These are phyloP conservation scores for Diaporthe caulivora DNA, from an alignment of 2,329 filamentous ascomycete genomes.

Conservation along the genomic window DNA sequence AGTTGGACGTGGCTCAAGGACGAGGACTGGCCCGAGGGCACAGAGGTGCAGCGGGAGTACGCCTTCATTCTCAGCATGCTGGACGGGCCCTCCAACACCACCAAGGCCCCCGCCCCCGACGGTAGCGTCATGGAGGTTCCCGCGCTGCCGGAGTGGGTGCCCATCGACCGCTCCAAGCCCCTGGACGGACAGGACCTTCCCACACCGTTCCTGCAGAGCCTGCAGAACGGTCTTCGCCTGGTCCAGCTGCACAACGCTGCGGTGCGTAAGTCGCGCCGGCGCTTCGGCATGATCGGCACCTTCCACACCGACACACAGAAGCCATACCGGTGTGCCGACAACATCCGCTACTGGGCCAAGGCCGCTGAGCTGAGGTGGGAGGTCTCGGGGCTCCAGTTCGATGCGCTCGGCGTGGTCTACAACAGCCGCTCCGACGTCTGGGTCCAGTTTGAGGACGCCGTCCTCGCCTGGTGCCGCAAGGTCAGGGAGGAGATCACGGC, in stretches of 20 bases:
- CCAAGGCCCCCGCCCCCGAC: constrained; percentile 34
- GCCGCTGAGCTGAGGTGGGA: constrained; percentile 96
- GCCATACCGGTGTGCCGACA: constrained; percentile 93
- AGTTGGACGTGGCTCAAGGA: constrained; percentile 83
- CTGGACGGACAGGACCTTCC: constrained; percentile 59
- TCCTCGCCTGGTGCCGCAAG: constrained; percentile 84
- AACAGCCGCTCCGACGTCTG: constrained; percentile 77
- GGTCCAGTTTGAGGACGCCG: constrained; percentile 84
- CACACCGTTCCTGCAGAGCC: constrained; percentile 78
- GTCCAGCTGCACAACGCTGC: constrained; percentile 91
- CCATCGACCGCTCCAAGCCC: constrained; percentile 58
- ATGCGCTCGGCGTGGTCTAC: constrained; percentile 89
- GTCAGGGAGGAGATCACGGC: constrained; percentile 86
- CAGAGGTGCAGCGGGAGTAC: constrained; percentile 81
- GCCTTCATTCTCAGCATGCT: constrained; percentile 83
- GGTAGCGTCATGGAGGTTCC: constrained; percentile 63
- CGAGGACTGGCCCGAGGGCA: constrained; percentile 77
- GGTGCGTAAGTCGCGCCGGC: constrained; percentile 84
- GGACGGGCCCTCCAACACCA: constrained; percentile 38
- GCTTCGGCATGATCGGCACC: constrained; percentile 88
- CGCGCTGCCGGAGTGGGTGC: constrained; percentile 76
- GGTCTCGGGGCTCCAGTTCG: constrained; percentile 78
- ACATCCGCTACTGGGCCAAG: constrained; percentile 95
- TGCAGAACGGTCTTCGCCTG: constrained; percentile 85
- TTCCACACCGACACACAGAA: constrained; percentile 95